phyloP scores from a whole-genome alignment of 805 yeast genomes.

The Cyberlindnera samutprakarnensis region DNA sequence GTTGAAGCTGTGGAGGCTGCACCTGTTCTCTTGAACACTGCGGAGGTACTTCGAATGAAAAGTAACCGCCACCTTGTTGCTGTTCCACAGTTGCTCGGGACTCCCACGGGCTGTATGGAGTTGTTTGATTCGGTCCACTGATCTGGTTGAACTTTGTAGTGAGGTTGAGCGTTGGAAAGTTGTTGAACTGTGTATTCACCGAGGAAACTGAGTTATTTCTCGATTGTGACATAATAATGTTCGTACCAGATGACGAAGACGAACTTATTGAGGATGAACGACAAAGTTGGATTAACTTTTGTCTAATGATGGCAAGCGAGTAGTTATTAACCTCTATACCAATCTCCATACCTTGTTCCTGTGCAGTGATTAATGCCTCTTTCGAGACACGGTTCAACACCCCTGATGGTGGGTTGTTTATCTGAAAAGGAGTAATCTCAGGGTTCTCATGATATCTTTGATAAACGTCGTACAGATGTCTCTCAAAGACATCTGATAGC shows the following conservation, averaged over 20 bases:
- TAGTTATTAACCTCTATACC: conserved; percentile 32
- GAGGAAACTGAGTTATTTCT: conserved; percentile 17
- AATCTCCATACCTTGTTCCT: conserved; percentile 25
- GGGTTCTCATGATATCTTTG: conserved; percentile 47
- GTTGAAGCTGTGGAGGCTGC: conserved; percentile 10
- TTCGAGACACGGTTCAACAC: conserved; percentile 54
- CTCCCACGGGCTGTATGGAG: conserved; percentile 7
- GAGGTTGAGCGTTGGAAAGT: conserved; percentile 17
- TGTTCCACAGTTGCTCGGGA: conserved; percentile 16
- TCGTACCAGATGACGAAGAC: no score
- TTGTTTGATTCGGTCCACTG: no score
- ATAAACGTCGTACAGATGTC: conserved; percentile 37
- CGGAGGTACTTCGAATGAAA: conserved; percentile 16
- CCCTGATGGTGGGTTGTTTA: conserved; percentile 60
- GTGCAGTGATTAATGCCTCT: conserved; percentile 36
- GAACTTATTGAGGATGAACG: conserved; percentile 8
- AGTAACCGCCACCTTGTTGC: conserved; percentile 15
- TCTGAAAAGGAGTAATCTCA: conserved; percentile 60
- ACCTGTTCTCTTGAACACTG: conserved; percentile 4
- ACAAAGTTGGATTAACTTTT: conserved; percentile 25
- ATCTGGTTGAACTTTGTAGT: conserved; percentile 13
- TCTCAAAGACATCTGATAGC: conserved; percentile 34
- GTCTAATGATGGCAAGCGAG: conserved; percentile 31
- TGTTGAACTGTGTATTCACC: conserved; percentile 2
- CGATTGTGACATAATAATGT: conserved; percentile 3